Evolutionary conservation across 2,329 filamentous ascomycete genomes (phyloP), one percentile per base, ranked within the genome.

Genomic region (Stemphylium beticola): DNA sequence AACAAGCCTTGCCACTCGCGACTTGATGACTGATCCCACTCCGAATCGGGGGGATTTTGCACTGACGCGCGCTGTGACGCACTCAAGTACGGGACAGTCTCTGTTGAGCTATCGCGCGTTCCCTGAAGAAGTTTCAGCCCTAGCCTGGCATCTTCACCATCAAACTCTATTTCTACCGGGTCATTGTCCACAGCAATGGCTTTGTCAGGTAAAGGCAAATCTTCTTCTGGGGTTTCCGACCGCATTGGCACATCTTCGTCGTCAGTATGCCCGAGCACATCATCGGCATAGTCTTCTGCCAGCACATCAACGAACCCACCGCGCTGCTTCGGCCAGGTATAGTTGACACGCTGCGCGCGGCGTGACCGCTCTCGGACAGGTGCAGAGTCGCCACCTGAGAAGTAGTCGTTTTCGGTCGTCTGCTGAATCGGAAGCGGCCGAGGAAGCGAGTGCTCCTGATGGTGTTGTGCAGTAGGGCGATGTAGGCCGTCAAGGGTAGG

Each of bases 1-100:
- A 70, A 22, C 15, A 53, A 46, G 0, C 72, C 67, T 55, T 71
- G 64, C 73, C 73, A 76, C 2, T 59, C 41, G 2, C 62, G 61
- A 24, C 67, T 58, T 2, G 34, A 42, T 1, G 60, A 26, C 37
- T 63, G 61, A 33, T 73, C 61, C 71, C 72, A 76, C 1, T 63
- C 58, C 17, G 57, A 63, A 5, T 51, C 49, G 2, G 58, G 36
- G 0, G 58, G 46, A 1, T 60, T 40, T 12, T 51, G 62, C 12
- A 73, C 48, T 1, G 44, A 24, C 1, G 22, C 26, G 40, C 70
- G 67, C 44, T 75, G 59, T n/a, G 49, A 41, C 6, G 24, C 53
- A 5, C 58, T 57, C 1, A 76, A 44, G 48, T 76, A 76, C 4
- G 72, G 72, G 9, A 66, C 37, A 1, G 26, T 52, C n/a, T 55